These are phyloP conservation scores for Colletotrichum endophyticum DNA, from an alignment of 2,329 filamentous ascomycete species.

Conservation along the genomic window DNA sequence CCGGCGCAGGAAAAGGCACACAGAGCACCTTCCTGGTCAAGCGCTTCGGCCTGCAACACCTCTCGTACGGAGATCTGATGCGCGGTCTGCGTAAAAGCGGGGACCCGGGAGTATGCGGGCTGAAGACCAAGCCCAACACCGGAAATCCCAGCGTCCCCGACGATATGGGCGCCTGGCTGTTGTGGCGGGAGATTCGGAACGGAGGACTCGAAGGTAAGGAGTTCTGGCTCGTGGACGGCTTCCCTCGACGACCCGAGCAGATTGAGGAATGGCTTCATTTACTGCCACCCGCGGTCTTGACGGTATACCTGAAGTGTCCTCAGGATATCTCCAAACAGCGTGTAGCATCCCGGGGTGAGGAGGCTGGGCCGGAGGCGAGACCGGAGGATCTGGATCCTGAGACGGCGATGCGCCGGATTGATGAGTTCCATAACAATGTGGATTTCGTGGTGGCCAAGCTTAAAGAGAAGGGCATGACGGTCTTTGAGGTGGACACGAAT, in stretches of 20 bases:
- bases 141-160: neutral
- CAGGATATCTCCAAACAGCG: neutral
- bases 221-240: neutral
- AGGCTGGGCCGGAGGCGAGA: neutral
- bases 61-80: neutral
- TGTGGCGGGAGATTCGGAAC: neutral
- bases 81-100: neutral
- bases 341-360: neutral
- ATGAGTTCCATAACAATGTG: neutral
- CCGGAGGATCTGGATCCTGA: neutral
- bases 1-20: neutral
- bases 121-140: neutral
- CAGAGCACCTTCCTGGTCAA: neutral
- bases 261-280: neutral
- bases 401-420: neutral
- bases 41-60: neutral
- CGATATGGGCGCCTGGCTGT: neutral
- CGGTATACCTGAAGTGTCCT: neutral
- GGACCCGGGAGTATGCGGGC: neutral
- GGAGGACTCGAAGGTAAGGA: neutral
- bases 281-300: neutral
- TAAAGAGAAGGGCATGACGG: neutral
- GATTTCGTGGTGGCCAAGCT: neutral
- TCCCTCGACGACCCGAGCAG: neutral
- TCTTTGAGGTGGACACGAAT: neutral